Conservation (phyloP, 352 stramenopile species). For the Pythium coloratum region DNA sequence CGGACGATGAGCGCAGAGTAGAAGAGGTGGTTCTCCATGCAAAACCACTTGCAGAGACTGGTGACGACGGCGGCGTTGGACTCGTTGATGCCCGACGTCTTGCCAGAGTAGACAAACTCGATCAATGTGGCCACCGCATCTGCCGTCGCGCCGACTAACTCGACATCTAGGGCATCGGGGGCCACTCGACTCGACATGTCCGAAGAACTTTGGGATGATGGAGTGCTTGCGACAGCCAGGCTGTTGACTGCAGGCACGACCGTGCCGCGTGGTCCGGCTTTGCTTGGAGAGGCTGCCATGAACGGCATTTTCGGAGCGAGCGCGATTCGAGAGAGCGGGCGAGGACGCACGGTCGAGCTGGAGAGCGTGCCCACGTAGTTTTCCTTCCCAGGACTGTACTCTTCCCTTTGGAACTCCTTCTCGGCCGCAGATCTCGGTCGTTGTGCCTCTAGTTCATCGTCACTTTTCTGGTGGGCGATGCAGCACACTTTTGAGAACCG, state of each 20-base stretch:
- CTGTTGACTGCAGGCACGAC: neutral
- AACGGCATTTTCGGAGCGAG: constrained; percentile 26
- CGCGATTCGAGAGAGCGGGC: constrained; percentile 7
- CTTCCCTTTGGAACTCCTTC: neutral
- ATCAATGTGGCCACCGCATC: constrained; percentile 45
- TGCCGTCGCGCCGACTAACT: constrained; percentile 39
- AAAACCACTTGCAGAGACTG: constrained; percentile 48
- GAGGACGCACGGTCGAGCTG: constrained; percentile 6
- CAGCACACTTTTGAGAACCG: constrained; percentile 23
- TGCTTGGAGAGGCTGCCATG: neutral
- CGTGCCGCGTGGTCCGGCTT: neutral
- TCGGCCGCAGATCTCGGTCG: neutral
- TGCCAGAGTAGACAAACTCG: constrained; percentile 60
- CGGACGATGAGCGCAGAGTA: constrained; percentile 38
- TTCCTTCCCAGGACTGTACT: constrained; percentile 27
- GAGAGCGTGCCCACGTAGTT: constrained; percentile 19
- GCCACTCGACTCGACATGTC: neutral
- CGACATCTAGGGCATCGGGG: constrained; percentile 37
- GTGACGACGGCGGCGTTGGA: constrained; percentile 36
- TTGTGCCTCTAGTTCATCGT: neutral
- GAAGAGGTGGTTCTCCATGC: constrained; percentile 39
- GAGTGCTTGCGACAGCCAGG: neutral
- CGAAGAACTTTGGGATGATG: neutral
- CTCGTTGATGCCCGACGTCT: constrained; percentile 35
- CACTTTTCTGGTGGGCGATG: constrained; percentile 20